Evolutionary conservation across 257 asterid species (phyloP), one percentile per base, ranked within the genome.

Genomic region (Datura wrightii): DNA sequence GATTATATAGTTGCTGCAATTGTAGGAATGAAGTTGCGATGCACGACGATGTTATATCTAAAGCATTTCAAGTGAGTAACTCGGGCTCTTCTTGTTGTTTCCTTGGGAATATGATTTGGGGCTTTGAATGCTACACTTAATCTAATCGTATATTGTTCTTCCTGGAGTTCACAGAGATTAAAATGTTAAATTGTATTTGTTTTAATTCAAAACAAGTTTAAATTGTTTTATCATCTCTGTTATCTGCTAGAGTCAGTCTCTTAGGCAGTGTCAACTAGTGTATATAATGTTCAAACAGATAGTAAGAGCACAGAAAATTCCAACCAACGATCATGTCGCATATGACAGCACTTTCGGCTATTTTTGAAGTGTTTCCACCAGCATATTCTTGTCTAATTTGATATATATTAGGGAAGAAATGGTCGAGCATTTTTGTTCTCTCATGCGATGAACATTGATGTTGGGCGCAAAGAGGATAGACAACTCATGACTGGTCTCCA

Each of bases 11-110:
- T 92, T 94, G 96, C 94, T 91, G 82, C 87, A 94, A 90, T 85
- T 94, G 98, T 93, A 80, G 94, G 80, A 94, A 91, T 84, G 94
- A 93, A 79, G 98, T 94, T 50, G 89, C 94, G 37, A 91, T 92
- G 76, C 98, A 89, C 66, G 88, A 87, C 46, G 88, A 90, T 62
- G 87, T 88, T 34, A 84, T 89, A 50, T 89, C 90, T 8, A 89
- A 89, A 87, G 87, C 88, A 19, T 89, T 88, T 83, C 92, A 89
- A 88, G 90, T 87, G 79, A 74, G 37, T 19, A 5, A 55, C 31
- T 63, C 14, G 2, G 10, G n/a, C 31, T 79, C 31, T 16, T 37
- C 19, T 18, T 19, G 3, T 6, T 11, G 3, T 74, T 74, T 48
- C 4, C 14, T 14, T n/a, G 8, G 1, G 18, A 16, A 19, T 72